Conservation (phyloP, 2,329 filamentous ascomycete species). For the Rhynchosporium secalis region DNA sequence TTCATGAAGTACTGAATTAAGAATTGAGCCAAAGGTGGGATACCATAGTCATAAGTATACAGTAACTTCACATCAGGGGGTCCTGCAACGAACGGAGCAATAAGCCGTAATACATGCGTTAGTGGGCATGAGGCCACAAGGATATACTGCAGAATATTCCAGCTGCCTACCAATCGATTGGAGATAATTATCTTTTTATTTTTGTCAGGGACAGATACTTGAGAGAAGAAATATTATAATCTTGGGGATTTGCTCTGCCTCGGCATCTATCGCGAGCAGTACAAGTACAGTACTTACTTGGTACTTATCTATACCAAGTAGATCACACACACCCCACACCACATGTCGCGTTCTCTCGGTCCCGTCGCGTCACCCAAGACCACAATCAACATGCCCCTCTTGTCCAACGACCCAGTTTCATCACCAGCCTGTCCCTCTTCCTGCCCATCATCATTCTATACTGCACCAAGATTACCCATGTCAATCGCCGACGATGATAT, state of each 20-base stretch:
- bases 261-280: no score
- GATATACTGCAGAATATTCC: not conserved
- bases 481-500: not conserved
- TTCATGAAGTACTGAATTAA: not conserved
- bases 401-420: not conserved
- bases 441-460: constrained; percentile 19
- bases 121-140: not conserved
- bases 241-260: no score
- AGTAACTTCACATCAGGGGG: no score
- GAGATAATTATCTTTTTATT: no score
- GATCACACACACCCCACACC: no score
- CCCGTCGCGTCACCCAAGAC: not conserved
- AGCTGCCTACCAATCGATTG: no score
- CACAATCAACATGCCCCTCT: not conserved
- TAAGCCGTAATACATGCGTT: not conserved
- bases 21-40: constrained; percentile 3
- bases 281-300: no score
- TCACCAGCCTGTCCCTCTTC: constrained; percentile 12
- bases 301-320: no score
- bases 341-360: no score
- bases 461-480: constrained; percentile 20
- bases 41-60: not conserved
- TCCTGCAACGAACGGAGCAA: no score
- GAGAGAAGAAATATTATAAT: no score
- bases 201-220: no score